These are phyloP conservation scores for Teratosphaeria nubilosa DNA, from an alignment of 2,329 filamentous ascomycete species.

Conservation along the genomic window DNA sequence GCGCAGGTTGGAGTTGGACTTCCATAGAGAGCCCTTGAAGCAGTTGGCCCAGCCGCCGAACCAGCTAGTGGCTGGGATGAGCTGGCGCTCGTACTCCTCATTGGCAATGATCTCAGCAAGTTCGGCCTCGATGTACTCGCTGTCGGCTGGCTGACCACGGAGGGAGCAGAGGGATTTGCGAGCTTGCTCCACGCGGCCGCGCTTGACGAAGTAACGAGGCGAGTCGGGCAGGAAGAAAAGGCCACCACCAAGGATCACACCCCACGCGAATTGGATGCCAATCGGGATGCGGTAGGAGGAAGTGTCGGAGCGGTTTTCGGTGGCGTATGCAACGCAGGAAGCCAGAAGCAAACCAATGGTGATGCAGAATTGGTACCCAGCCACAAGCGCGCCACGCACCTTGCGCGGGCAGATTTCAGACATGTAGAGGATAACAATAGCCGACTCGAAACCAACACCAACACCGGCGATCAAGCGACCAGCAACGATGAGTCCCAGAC, in stretches of 20 bases:
- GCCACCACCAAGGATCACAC: conserved; percentile 60
- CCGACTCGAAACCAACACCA: conserved; percentile 71
- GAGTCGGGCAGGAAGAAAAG: conserved; percentile 74
- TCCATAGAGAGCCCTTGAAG: conserved; percentile 46
- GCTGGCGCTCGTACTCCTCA: conserved; percentile 68
- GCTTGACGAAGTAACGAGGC: conserved; percentile 76
- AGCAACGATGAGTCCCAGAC: conserved; percentile 54
- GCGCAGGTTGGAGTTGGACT: conserved; percentile 40
- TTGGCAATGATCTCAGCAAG: conserved; percentile 81
- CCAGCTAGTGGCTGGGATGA: conserved; percentile 47
- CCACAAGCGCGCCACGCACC: conserved; percentile 69
- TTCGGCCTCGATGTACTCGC: conserved; percentile 67
- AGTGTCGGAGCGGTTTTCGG: conserved; percentile 50
- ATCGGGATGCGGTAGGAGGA: conserved; percentile 74
- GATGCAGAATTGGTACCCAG: conserved; percentile 75
- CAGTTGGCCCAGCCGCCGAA: conserved; percentile 58
- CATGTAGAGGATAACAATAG: conserved; percentile 79
- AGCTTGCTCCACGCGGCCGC: conserved; percentile 57
- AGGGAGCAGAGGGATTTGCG: conserved; percentile 53
- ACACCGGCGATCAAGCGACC: conserved; percentile 68
- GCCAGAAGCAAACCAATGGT: conserved; percentile 60
- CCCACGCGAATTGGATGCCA: conserved; percentile 69
- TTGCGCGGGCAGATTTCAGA: conserved; percentile 53
- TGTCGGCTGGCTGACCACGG: conserved; percentile 63
- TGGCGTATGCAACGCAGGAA: conserved; percentile 63